These are phyloP conservation scores for Stygiomarasmius scandens DNA, from an alignment of 1,284 basidiomycete species.

Conservation along the genomic window DNA sequence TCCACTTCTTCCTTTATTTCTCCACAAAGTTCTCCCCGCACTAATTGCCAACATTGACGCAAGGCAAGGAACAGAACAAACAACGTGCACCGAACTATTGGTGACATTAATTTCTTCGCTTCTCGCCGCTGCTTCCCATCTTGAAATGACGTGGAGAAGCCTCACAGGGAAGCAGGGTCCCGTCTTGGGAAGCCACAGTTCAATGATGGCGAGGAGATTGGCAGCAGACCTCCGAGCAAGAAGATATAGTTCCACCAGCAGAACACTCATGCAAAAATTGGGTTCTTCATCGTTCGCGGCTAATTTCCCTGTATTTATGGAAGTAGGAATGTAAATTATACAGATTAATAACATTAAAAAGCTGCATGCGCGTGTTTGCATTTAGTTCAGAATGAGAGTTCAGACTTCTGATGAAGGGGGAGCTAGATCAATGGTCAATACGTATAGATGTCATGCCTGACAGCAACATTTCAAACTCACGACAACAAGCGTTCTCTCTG, in stretches of 20 bases:
- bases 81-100: slow-evolving; percentile 60
- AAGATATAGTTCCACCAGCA: slow-evolving; percentile 54
- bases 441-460: not conserved
- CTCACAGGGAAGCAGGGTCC: slow-evolving; percentile 49
- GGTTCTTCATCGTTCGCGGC: slow-evolving; percentile 66
- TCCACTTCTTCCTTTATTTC: slow-evolving; percentile 72
- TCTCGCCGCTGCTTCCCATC: slow-evolving; percentile 64
- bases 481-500: slow-evolving; percentile 75
- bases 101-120: slow-evolving; percentile 63
- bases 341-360: slow-evolving; percentile 11
- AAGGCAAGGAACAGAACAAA: slow-evolving; percentile 50
- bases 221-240: slow-evolving; percentile 57
- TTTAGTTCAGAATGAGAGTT: slow-evolving; percentile 14
- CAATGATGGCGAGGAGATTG: slow-evolving; percentile 63
- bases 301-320: slow-evolving; percentile 73
- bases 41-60: slow-evolving; percentile 59
- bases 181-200: slow-evolving; percentile 61
- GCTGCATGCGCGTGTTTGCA: not conserved
- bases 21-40: slow-evolving; percentile 63
- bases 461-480: slow-evolving; percentile 48
- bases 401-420: slow-evolving; percentile 50
- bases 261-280: slow-evolving; percentile 57
- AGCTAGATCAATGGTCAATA: slow-evolving; percentile 42
- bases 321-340: slow-evolving; percentile 32
- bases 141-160: slow-evolving; percentile 66